phyloP scores from a whole-genome alignment of 2,329 filamentous ascomycete species.

The Alternaria rosae region DNA sequence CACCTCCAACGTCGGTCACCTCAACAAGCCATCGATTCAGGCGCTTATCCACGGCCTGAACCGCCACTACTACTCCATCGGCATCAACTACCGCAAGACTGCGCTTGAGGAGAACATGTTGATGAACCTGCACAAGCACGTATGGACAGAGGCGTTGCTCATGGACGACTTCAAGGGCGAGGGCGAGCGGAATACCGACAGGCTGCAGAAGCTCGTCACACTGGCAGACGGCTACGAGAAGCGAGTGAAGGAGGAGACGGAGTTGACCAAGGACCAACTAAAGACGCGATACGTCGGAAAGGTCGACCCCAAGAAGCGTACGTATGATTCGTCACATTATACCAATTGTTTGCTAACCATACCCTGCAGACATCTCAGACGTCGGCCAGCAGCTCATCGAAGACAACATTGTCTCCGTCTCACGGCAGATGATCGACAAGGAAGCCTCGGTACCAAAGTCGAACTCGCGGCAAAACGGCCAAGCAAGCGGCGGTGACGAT shows the following conservation, averaged over 20 bases:
- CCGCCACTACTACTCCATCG: constrained; percentile 99
- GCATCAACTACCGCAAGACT: constrained; percentile 97
- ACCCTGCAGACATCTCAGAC: constrained; percentile 76
- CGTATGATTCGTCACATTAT: constrained; percentile 30
- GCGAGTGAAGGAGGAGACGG: constrained; percentile 97
- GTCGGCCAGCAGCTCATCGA: constrained; percentile 97
- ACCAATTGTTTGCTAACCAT: constrained; percentile 22
- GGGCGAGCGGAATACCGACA: constrained; percentile 83
- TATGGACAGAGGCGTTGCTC: constrained; percentile 96
- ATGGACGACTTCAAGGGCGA: constrained; percentile 96
- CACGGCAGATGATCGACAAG: constrained; percentile 99
- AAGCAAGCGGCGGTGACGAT: constrained; percentile 37
- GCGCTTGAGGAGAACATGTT: constrained; percentile 99
- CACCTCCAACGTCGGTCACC: constrained; percentile 94
- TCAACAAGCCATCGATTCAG: constrained; percentile 99
- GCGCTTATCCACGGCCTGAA: constrained; percentile 98
- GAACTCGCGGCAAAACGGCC: constrained; percentile 37
- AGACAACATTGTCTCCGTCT: constrained; percentile 99
- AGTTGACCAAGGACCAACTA: constrained; percentile 94
- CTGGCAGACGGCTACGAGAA: constrained; percentile 98
- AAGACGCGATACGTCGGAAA: constrained; percentile 99
- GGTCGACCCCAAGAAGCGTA: constrained; percentile 96
- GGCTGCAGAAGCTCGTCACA: constrained; percentile 82
- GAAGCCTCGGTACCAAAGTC: constrained; percentile 84
- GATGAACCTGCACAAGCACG: constrained; percentile 99